These are phyloP conservation scores for Coniochaeta sp. DNA, from an alignment of 2,329 filamentous ascomycete genomes.

Conservation along the genomic window DNA sequence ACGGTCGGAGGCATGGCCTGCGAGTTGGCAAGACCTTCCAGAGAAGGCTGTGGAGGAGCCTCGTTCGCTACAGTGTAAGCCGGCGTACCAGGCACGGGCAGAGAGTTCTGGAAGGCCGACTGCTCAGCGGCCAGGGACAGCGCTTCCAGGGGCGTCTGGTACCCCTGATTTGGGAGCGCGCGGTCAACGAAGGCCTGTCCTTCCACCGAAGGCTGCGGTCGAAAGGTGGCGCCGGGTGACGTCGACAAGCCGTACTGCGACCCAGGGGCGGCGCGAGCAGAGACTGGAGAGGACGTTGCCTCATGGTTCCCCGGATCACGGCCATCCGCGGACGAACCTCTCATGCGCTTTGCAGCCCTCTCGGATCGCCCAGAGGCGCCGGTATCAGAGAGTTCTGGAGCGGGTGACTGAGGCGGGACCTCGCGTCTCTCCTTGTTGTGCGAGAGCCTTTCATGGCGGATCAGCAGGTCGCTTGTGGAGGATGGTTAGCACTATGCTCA, in stretches of 20 bases:
- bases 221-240: not conserved
- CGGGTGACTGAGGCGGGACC: not conserved
- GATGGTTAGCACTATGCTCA: not conserved
- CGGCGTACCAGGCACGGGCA: not conserved
- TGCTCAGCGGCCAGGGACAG: slow-evolving; percentile 3
- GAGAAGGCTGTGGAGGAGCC: not conserved
- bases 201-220: not conserved
- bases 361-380: not conserved
- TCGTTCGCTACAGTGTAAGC: not conserved
- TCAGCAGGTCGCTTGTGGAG: slow-evolving; percentile 9
- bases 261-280: not conserved
- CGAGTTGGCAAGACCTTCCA: not conserved
- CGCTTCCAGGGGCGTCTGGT: not conserved
- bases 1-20: not conserved
- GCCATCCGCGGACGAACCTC: not conserved
- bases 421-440: slow-evolving; percentile 4
- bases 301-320: not conserved
- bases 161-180: not conserved
- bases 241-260: not conserved
- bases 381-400: not conserved
- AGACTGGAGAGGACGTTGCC: not conserved
- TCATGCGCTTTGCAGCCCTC: slow-evolving; percentile 3
- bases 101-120: not conserved
- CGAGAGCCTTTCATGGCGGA: slow-evolving; percentile 10
- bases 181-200: not conserved